Base-by-base conservation (phyloP, 305 asterid species). In the Fraxinus albicans region DNA sequence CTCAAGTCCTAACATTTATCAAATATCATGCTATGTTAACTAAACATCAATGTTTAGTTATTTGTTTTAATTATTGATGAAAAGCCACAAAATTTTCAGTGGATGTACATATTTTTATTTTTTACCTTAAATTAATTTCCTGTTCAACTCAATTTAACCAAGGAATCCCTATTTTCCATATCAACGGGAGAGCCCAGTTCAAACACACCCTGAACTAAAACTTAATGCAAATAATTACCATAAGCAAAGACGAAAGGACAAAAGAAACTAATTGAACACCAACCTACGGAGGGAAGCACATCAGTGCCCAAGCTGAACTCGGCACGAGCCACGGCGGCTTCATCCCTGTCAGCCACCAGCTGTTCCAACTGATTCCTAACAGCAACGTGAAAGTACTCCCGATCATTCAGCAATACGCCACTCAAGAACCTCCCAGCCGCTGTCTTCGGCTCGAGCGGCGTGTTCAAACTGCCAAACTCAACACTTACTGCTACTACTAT, bases 281-380 rank as follows among this genome's bases (percentile, higher is more conserved):
- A 82, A 95, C 99, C 98, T 92, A 82, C 90, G 94, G 75, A 96
- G 97, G 85, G 87, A 86, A 77, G 95, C 96, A 92, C 95, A 81
- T 86, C 93, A 7, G 98, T 93, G 85, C 87, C 91, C 36, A 86
- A 81, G 87, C 97, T 90, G 84, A 90, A 87, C 85, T 83, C 83
- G 87, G 87, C 72, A 36, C 96, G 87, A 53, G 90, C 91, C 89
- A 81, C 27, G 27, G 27, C 86, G 76, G 97, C 96, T 58, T 87
- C 90, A 80, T 91, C 88, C 74, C 89, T 90, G 73, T 91, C 90
- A 25, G 53, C 86, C 74, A 90, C 89, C 75, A 96, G 87, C 82
- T 87, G 85, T 88, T 89, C 91, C 88, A 96, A 82, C 90, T 90
- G 91, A 13, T 80, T 78, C 87, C 85, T 79, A 17, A 91, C 98